A percentile compares a stretch with the other conserved stretches of the same genome.
Evolutionary conservation across 2,329 filamentous ascomycete genomes (phyloP).

Genomic region (Dactylonectria estremocensis): DNA sequence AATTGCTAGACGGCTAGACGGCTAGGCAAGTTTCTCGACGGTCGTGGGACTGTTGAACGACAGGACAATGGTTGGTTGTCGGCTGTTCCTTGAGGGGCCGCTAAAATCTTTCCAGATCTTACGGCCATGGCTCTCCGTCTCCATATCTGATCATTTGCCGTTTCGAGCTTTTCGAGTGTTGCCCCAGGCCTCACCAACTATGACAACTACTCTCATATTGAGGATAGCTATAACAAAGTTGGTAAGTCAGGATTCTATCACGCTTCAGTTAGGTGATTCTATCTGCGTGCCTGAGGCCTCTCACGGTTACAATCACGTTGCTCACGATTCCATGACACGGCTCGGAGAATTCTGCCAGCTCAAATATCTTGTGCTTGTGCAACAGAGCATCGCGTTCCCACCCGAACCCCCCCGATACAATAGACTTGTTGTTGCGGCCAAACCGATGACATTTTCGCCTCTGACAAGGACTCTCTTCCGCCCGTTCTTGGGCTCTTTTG

Average conservation of each 20-base stretch:
- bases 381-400: constrained; percentile 35
- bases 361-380: constrained; percentile 41
- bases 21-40: neutral
- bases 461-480: constrained; percentile 19
- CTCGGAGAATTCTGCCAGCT: constrained; percentile 48
- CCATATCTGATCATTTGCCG: constrained; percentile 19
- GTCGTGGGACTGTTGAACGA: neutral
- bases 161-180: neutral
- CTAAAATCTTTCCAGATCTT: constrained; percentile 32
- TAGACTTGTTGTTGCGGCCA: constrained; percentile 10
- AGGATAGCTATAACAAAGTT: neutral
- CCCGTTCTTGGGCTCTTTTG: constrained; percentile 24
- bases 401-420: constrained; percentile 17
- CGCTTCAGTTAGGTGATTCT: neutral
- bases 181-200: neutral
- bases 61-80: constrained; percentile 12
- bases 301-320: constrained; percentile 22
- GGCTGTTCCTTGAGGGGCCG: constrained; percentile 9
- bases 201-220: neutral
- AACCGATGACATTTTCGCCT: constrained; percentile 16
- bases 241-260: neutral
- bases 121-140: constrained; percentile 10
- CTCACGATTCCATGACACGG: constrained; percentile 38
- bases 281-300: neutral
- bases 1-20: neutral